Percentiles rank a stretch among this genome's conserved stretches.
phyloP scores from a whole-genome alignment of 169 alveolate species.

The Cryptosporidium parvum region DNA sequence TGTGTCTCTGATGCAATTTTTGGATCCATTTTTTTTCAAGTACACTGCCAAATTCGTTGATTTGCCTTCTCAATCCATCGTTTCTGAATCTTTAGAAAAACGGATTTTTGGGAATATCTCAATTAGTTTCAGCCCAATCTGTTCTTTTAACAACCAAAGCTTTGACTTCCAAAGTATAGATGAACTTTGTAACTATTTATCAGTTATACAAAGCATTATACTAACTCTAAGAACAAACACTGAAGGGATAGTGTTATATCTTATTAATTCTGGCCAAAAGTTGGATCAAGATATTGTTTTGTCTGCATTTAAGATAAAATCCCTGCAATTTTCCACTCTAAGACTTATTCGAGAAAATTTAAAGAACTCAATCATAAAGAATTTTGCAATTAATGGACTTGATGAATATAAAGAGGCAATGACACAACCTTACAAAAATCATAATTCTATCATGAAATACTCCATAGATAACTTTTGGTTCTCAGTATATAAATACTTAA shows the following conservation, averaged over 20 bases:
- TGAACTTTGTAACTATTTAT: slow-evolving; percentile 15
- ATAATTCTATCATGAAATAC: background rate
- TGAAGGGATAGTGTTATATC: slow-evolving; percentile 46
- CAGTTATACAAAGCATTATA: background rate
- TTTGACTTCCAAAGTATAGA: background rate
- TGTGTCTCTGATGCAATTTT: background rate
- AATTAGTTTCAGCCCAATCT: background rate
- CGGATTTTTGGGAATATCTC: background rate
- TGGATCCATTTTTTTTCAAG: slow-evolving; percentile 8
- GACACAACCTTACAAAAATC: background rate
- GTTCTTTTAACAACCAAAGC: background rate
- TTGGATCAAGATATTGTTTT: slow-evolving; percentile 10
- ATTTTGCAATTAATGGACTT: background rate
- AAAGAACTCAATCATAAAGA: slow-evolving; percentile 3
- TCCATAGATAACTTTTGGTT: background rate
- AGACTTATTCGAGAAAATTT: slow-evolving; percentile 33
- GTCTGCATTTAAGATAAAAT: slow-evolving; percentile 9
- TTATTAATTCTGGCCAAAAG: background rate
- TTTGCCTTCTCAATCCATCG: slow-evolving; percentile 20
- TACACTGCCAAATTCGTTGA: slow-evolving; percentile 10
- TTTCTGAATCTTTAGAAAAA: background rate
- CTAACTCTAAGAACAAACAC: background rate
- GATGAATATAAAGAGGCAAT: background rate
- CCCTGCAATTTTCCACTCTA: background rate
- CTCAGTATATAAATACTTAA: background rate